These are phyloP conservation scores for Cinnamomum micranthum DNA, from an alignment of 164 flowering plant genomes.

Conservation along the genomic window DNA sequence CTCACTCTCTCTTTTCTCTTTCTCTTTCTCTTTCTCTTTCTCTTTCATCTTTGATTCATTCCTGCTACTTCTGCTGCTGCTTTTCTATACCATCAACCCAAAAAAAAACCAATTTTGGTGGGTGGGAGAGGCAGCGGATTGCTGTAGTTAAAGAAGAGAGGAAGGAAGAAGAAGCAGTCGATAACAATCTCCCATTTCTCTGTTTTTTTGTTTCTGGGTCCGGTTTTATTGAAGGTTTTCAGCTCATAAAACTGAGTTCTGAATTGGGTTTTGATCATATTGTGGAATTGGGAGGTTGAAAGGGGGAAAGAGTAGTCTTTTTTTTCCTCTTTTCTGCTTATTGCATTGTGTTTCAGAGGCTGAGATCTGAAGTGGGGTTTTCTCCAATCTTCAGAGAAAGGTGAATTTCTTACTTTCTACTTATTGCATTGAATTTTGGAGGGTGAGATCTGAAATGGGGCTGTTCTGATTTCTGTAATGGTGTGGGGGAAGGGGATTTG, in stretches of 20 bases:
- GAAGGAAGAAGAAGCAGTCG: background rate
- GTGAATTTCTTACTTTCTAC: background rate
- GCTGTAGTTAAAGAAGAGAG: background rate
- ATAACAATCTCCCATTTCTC: background rate
- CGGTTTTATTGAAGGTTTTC: background rate
- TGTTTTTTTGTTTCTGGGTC: background rate
- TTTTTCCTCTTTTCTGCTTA: background rate
- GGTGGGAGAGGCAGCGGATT: background rate
- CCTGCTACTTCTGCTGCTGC: background rate
- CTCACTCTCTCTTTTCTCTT: background rate
- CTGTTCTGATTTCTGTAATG: slow-evolving; percentile 13
- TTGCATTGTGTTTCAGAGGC: background rate
- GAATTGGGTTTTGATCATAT: background rate
- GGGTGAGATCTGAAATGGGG: slow-evolving; percentile 20
- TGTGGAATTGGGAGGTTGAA: background rate
- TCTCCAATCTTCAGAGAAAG: background rate
- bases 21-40: background rate
- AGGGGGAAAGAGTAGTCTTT: background rate
- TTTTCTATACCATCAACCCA: background rate
- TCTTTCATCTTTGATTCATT: background rate
- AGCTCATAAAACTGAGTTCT: background rate
- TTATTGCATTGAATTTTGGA: background rate
- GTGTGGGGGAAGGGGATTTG: slow-evolving; percentile 12
- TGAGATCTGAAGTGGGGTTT: slow-evolving; percentile 1
- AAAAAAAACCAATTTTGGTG: background rate